Conservation (phyloP, 2,329 filamentous ascomycete genomes). For the Botrytis tulipae region DNA sequence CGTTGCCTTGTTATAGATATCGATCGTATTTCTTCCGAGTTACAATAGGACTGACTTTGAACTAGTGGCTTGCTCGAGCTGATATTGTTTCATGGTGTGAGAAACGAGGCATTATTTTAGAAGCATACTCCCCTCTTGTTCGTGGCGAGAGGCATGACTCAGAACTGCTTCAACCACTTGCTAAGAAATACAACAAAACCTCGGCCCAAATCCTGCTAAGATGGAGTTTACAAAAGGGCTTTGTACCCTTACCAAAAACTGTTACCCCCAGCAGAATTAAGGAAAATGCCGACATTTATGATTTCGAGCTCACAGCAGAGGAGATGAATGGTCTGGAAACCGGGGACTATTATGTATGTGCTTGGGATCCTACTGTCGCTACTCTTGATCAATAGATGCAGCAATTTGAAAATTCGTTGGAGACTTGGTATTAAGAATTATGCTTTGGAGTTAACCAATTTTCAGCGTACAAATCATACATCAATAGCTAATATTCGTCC, state of each 20-base stretch:
- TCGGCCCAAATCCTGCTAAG: slow-evolving; percentile 76
- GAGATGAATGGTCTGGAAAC: slow-evolving; percentile 52
- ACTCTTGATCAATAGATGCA: slow-evolving; percentile 43
- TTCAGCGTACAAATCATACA: background rate
- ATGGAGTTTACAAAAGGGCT: slow-evolving; percentile 79
- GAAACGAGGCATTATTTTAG: slow-evolving; percentile 58
- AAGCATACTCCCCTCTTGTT: slow-evolving; percentile 63
- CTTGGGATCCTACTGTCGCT: slow-evolving; percentile 55
- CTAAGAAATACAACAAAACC: slow-evolving; percentile 69
- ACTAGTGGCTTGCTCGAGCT: slow-evolving; percentile 66
- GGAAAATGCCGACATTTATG: slow-evolving; percentile 58
- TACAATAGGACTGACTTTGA: background rate
- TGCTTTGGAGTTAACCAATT: background rate
- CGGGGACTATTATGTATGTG: slow-evolving; percentile 52
- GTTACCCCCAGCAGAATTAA: slow-evolving; percentile 64
- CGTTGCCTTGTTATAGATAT: background rate
- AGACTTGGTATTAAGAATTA: background rate
- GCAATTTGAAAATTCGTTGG: background rate
- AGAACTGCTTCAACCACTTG: slow-evolving; percentile 59
- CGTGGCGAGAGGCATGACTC: slow-evolving; percentile 71
- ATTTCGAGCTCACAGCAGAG: slow-evolving; percentile 54
- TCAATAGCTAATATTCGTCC: background rate
- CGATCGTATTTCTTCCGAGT: background rate
- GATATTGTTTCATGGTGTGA: slow-evolving; percentile 79
- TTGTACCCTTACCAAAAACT: slow-evolving; percentile 72